Percentiles rank a stretch among this genome's conserved stretches.
Conservation (phyloP, 2,329 filamentous ascomycete genomes). For the Chaetomiaceae sp. region DNA sequence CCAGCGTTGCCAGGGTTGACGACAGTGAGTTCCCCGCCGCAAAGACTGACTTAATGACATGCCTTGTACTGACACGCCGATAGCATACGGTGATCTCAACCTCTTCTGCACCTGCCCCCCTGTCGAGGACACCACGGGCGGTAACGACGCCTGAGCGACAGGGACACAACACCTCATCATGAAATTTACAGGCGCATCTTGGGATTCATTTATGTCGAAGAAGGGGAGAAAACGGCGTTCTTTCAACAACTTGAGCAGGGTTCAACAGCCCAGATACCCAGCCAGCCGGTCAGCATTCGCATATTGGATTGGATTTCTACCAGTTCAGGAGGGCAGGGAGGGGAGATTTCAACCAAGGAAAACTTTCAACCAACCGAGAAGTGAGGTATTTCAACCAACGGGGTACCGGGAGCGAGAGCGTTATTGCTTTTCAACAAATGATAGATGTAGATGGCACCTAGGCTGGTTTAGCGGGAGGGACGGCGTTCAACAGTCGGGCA, state of each 20-base stretch:
- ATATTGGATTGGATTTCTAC: constrained; percentile 4
- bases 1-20: constrained; percentile 77
- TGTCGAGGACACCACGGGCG: constrained; percentile 58
- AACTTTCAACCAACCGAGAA: too few species aligned
- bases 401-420: background rate
- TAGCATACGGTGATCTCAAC: constrained; percentile 85
- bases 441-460: background rate
- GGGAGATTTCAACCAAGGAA: too few species aligned
- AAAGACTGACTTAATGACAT: too few species aligned
- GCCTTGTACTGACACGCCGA: constrained; percentile 15
- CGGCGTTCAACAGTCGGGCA: too few species aligned
- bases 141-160: constrained; percentile 12
- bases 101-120: constrained; percentile 93
- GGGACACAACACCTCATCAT: background rate
- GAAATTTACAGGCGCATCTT: background rate
- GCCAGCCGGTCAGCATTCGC: background rate
- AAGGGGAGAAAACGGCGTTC: constrained; percentile 1
- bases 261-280: constrained; percentile 10
- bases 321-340: background rate
- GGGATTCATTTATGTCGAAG: too few species aligned
- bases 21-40: constrained; percentile 63
- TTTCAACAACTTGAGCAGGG: constrained; percentile 11
- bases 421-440: constrained; percentile 9
- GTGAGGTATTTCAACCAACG: background rate
- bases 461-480: background rate